A percentile compares a stretch with the other conserved stretches of the same genome.
Conservation (phyloP, 164 flowering plant genomes). For the Pachysandra terminalis region DNA sequence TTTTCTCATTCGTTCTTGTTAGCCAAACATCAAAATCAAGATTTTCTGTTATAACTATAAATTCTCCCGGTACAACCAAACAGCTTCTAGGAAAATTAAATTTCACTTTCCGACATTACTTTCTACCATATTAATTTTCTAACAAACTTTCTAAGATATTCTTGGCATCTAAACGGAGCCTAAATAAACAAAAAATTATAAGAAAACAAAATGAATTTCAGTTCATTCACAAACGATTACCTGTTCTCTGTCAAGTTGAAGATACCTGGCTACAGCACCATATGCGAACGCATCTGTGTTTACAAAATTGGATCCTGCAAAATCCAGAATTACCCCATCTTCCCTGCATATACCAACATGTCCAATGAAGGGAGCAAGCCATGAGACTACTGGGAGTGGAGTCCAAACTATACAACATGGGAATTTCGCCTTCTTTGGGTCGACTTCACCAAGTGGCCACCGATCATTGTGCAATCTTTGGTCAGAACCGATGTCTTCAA, state of each 20-base stretch:
- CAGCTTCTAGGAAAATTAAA: too few species aligned
- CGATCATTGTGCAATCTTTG: constrained; percentile 39
- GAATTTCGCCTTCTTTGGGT: constrained; percentile 61
- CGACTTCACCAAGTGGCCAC: constrained; percentile 75
- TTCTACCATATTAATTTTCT: too few species aligned
- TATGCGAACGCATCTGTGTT: constrained; percentile 74
- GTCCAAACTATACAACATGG: constrained; percentile 97
- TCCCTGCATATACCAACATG: constrained; percentile 95
- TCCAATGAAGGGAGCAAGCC: constrained; percentile 96
- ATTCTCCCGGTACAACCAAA: too few species aligned
- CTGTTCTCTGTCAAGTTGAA: constrained; percentile 76
- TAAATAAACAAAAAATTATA: too few species aligned
- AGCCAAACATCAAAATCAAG: too few species aligned
- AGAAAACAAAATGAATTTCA: not conserved
- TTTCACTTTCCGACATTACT: too few species aligned
- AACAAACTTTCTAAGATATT: too few species aligned
- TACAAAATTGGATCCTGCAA: constrained; percentile 77
- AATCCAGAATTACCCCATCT: constrained; percentile 78
- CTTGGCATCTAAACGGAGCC: too few species aligned
- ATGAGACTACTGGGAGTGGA: constrained; percentile 91
- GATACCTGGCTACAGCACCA: constrained; percentile 79
- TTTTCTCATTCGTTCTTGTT: too few species aligned
- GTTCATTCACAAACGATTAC: constrained; percentile 26
- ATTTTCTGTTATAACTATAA: too few species aligned
- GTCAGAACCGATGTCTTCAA: constrained; percentile 29